These are phyloP conservation scores for Paramecium tetraurelia DNA, from an alignment of 73 alveolate species.

Conservation along the genomic window DNA sequence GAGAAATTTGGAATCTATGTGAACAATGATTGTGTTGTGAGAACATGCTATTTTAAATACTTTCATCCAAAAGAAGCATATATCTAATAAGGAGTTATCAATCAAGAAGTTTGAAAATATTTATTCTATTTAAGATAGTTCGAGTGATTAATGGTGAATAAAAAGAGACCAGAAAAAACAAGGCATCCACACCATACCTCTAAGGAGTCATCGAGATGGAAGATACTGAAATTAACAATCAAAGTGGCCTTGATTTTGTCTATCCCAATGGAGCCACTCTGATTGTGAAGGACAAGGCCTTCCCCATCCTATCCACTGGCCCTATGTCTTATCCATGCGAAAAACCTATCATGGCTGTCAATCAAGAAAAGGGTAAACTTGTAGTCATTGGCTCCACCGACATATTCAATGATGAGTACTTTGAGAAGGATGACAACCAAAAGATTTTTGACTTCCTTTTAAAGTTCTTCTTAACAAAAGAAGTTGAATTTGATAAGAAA, in stretches of 20 bases:
- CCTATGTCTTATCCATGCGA: slow-evolving; percentile 91
- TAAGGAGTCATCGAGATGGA: slow-evolving; percentile 64
- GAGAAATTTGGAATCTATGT: slow-evolving; percentile 90
- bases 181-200: slow-evolving; percentile 65
- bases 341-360: slow-evolving; percentile 83
- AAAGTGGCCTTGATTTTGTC: slow-evolving; percentile 84
- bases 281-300: slow-evolving; percentile 86
- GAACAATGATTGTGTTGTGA: slow-evolving; percentile 88
- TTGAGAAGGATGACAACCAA: slow-evolving; percentile 68
- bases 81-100: slow-evolving; percentile 78
- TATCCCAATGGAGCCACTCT: slow-evolving; percentile 97
- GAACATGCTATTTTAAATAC: slow-evolving; percentile 86
- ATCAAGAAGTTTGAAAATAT: slow-evolving; percentile 67
- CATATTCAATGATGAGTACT: slow-evolving; percentile 65
- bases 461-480: slow-evolving; percentile 81
- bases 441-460: slow-evolving; percentile 83
- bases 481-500: slow-evolving; percentile 71
- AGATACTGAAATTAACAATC: slow-evolving; percentile 79
- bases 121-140: neutral
- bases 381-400: slow-evolving; percentile 68
- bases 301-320: slow-evolving; percentile 90
- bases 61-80: slow-evolving; percentile 94
- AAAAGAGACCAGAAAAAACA: slow-evolving; percentile 65
- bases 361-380: slow-evolving; percentile 70
- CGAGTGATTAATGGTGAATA: slow-evolving; percentile 77